Percentiles rank a stretch among this genome's conserved stretches.
These are phyloP conservation scores for Paramecium sonneborni DNA, from an alignment of 73 alveolate genomes.

Conservation along the genomic window DNA sequence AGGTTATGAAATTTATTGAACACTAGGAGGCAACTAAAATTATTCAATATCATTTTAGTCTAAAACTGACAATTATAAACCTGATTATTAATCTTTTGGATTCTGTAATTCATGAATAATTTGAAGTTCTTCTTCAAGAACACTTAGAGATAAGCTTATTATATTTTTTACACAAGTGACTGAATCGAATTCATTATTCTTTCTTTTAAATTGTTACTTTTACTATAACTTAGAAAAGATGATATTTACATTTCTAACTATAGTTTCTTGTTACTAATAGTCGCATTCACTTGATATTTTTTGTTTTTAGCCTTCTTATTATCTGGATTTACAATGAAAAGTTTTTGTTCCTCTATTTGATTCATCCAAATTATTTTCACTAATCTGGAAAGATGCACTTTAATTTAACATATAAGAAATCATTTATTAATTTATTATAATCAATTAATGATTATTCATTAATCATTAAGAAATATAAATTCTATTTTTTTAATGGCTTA, in stretches of 20 bases:
- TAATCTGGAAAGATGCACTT: not conserved
- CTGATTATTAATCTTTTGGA: not conserved
- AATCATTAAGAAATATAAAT: not conserved
- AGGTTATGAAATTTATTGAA: not conserved
- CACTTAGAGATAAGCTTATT: not conserved
- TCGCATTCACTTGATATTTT: not conserved
- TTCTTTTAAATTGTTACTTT: not conserved
- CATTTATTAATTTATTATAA: not conserved
- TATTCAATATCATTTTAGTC: not conserved
- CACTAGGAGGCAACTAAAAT: not conserved
- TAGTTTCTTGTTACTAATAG: not conserved
- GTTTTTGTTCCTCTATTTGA: not conserved
- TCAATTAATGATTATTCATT: not conserved
- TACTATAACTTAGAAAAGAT: not conserved
- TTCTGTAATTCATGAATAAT: not conserved
- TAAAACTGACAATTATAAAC: not conserved
- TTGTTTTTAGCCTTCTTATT: not conserved
- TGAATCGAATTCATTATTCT: not conserved
- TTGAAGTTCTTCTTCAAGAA: not conserved
- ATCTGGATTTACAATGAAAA: not conserved
- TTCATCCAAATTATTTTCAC: not conserved
- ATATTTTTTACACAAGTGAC: not conserved
- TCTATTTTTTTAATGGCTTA: too few species aligned
- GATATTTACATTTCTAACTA: not conserved
- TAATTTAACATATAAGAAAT: not conserved